These are phyloP conservation scores for Aspergillus mulundensis DNA, from an alignment of 495 filamentous ascomycete genomes.

Conservation along the genomic window DNA sequence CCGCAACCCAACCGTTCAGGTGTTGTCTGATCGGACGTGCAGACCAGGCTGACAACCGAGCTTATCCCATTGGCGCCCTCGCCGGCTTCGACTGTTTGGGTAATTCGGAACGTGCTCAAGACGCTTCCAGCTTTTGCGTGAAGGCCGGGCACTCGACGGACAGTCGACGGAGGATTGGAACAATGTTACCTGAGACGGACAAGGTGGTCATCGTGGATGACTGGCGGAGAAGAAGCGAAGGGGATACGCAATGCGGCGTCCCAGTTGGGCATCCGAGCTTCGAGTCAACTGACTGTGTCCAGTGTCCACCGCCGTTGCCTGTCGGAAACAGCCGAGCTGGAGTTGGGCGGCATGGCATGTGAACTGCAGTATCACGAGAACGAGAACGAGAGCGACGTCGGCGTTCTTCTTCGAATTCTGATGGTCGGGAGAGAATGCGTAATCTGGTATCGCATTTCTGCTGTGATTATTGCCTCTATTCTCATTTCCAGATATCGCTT, in stretches of 20 bases:
- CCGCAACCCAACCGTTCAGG: neutral
- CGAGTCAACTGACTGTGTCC: neutral
- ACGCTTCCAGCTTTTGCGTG: neutral
- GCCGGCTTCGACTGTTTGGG: slow-evolving; percentile 3
- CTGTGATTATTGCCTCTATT: neutral
- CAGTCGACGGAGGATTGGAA: too few relatives aligned
- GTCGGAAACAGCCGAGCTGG: neutral
- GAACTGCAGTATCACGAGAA: neutral
- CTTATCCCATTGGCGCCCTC: neutral
- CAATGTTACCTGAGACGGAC: neutral
- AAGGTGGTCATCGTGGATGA: neutral
- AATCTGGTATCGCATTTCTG: neutral
- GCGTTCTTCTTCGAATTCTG: neutral
- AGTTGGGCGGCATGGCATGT: neutral
- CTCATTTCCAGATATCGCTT: neutral
- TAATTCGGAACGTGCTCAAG: slow-evolving; percentile 5
- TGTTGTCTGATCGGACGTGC: neutral
- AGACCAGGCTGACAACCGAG: neutral
- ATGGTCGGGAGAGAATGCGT: neutral
- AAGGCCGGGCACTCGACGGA: neutral
- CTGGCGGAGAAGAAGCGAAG: neutral
- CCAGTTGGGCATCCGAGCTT: too few relatives aligned
- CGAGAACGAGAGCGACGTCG: neutral
- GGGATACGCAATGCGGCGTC: neutral
- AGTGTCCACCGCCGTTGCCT: neutral